These are phyloP conservation scores for Alternaria arbusti DNA, from an alignment of 2,329 filamentous ascomycete species.

Conservation along the genomic window DNA sequence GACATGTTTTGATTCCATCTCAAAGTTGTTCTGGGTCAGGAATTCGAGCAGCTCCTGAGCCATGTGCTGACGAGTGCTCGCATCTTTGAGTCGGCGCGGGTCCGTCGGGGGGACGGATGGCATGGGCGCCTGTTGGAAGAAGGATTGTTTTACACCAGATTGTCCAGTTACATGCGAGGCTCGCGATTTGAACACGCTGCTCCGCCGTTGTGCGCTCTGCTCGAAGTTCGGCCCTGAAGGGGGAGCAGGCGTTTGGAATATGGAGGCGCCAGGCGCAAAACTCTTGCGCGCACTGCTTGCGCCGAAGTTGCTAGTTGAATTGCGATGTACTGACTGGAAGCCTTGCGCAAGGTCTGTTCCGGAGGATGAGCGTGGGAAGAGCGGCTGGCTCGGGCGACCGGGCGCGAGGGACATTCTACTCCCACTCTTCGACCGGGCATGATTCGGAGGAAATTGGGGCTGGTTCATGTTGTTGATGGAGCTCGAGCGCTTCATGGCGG, in stretches of 20 bases:
- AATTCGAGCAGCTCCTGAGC: constrained; percentile 91
- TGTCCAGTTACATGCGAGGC: constrained; percentile 71
- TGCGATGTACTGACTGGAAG: constrained; percentile 82
- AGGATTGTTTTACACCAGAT: constrained; percentile 80
- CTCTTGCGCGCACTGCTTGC: constrained; percentile 70
- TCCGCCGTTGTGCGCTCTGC: constrained; percentile 70
- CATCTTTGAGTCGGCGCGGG: constrained; percentile 83
- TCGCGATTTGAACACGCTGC: constrained; percentile 68
- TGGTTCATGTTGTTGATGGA: constrained; percentile 71
- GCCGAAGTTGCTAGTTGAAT: constrained; percentile 74
- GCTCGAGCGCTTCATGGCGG: constrained; percentile 91
- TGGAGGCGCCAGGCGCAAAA: constrained; percentile 66
- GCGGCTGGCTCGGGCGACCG: constrained; percentile 78
- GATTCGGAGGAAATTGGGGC: constrained; percentile 64
- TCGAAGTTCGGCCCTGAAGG: constrained; percentile 54
- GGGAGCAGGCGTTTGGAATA: constrained; percentile 53
- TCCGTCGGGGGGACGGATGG: constrained; percentile 84
- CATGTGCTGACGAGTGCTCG: constrained; percentile 79
- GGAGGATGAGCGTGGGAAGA: constrained; percentile 84
- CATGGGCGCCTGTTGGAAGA: constrained; percentile 87
- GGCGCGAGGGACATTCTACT: constrained; percentile 86
- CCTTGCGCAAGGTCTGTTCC: constrained; percentile 82
- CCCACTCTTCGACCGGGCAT: constrained; percentile 80
- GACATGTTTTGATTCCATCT: constrained; percentile 95
- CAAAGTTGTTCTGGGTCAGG: constrained; percentile 90